Evolutionary conservation across 2,329 filamentous ascomycete species (phyloP), one percentile per base, ranked within the genome.

Genomic region (Neofusicoccum parvum): DNA sequence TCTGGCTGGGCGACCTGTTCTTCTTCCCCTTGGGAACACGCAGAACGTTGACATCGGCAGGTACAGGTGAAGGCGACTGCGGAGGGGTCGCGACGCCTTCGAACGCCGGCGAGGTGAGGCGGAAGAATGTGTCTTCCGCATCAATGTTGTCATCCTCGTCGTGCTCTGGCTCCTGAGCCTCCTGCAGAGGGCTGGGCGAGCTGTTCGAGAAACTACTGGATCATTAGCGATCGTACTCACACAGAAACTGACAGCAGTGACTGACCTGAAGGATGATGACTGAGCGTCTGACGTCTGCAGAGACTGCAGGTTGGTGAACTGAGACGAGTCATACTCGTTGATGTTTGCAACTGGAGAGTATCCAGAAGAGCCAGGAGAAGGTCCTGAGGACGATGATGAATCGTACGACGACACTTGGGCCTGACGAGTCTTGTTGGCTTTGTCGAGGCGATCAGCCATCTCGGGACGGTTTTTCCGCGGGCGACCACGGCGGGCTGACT

Each of bases 401-500:
- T 71, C 68, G 7, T 76, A 78, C 0, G 75, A 74, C n/a, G 73
- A 67, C 23, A 72, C 72, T 5, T 73, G 76, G 17, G 69, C 74
- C 49, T 62, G 62, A 50, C 86, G 81, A 48, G 86, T 85, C 70
- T 81, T 81, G 62, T 75, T 80, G 41, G 86, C 83, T 71, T 89
- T 89, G 14, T 84, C 81, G 27, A 83, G 76, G 63, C 86, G 80
- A 49, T 85, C 80, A 45, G 87, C 86, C 75, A 86, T 80, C 65
- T 87, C 86, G 9, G 86, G 87, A 36, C 86, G 79, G 66, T 83
- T 80, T 78, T 89, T 90, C 79, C 86, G 86, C 20, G 87, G 87
- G 49, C 87, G 81, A 56, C 88, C 88, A 67, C 90, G 87, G 78
- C 90, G 90, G 43, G 85, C 85, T 39, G 86, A 84, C 75, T 89